Percentiles rank a stretch among this genome's conserved stretches.
Conservation (phyloP, 2,329 filamentous ascomycete genomes). For the Emergomyces pasteurianus region DNA sequence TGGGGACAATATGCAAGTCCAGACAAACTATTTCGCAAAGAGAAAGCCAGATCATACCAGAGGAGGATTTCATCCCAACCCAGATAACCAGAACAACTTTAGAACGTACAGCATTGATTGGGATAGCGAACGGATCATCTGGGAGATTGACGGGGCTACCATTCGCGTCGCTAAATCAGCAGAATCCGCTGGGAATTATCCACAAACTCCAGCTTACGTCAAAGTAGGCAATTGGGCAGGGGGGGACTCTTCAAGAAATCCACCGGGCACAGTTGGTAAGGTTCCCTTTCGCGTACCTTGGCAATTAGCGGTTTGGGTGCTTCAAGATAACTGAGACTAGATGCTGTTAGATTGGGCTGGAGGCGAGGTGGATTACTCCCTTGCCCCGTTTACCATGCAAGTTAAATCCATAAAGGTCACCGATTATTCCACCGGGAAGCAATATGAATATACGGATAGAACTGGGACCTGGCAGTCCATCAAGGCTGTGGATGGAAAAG, state of each 20-base stretch:
- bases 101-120: slow-evolving; percentile 48
- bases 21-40: slow-evolving; percentile 95
- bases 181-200: slow-evolving; percentile 51
- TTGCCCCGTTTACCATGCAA: slow-evolving; percentile 61
- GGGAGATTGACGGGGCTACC: slow-evolving; percentile 49
- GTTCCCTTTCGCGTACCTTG: not conserved
- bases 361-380: slow-evolving; percentile 1
- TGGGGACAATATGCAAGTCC: slow-evolving; percentile 29
- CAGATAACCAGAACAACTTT: slow-evolving; percentile 40
- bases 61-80: slow-evolving; percentile 59
- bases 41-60: slow-evolving; percentile 77
- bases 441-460: slow-evolving; percentile 53
- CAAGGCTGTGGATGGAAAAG: slow-evolving; percentile 3
- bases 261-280: slow-evolving; percentile 5
- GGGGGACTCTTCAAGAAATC: slow-evolving; percentile 35
- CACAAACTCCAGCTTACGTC: slow-evolving; percentile 61
- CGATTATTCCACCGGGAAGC: slow-evolving; percentile 47
- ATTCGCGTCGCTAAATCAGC: slow-evolving; percentile 50
- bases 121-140: slow-evolving; percentile 50
- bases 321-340: not conserved
- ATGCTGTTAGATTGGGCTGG: slow-evolving; percentile 2
- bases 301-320: not conserved
- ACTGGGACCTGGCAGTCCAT: slow-evolving; percentile 48
- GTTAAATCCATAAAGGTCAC: slow-evolving; percentile 48
- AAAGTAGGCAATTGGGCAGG: slow-evolving; percentile 60